A percentile compares a stretch with the other conserved stretches of the same genome.
phyloP scores from a whole-genome alignment of 768 basidiomycete genomes.

The Hortiboletus campestris region DNA sequence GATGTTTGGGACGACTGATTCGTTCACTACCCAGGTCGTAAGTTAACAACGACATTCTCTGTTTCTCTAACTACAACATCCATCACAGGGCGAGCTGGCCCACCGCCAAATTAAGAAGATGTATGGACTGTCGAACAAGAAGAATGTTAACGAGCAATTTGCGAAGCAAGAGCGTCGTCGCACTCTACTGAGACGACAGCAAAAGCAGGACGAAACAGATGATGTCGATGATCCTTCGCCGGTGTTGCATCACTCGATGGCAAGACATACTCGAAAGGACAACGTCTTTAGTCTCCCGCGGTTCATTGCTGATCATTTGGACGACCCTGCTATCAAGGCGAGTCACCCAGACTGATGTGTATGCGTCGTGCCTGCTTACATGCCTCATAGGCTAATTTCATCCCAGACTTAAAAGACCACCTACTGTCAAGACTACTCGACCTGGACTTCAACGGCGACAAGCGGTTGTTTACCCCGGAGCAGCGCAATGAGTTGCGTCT shows the following conservation, averaged over 20 bases:
- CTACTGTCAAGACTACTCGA: not conserved
- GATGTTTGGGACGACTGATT: not conserved
- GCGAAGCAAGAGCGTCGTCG: not conserved
- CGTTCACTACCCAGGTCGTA: not conserved
- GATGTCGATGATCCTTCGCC: not conserved
- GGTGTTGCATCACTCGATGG: not conserved
- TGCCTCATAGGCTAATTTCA: not conserved
- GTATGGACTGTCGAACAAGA: not conserved
- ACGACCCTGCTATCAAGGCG: not conserved
- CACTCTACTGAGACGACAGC: constrained; percentile 1
- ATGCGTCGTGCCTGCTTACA: not conserved
- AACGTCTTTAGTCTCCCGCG: not conserved
- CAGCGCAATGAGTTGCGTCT: not conserved
- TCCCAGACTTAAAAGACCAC: not conserved
- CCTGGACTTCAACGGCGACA: not conserved
- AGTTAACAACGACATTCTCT: not conserved
- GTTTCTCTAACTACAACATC: too few relatives aligned
- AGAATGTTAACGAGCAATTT: not conserved
- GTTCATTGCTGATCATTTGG: not conserved
- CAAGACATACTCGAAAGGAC: not conserved
- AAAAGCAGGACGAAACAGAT: not conserved
- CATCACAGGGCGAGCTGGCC: not conserved
- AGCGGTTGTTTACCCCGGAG: not conserved
- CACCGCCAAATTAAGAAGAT: not conserved
- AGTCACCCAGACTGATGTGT: not conserved